Evolutionary conservation across 2,329 filamentous ascomycete genomes (phyloP).

Genomic region (Botrytis squamosa): DNA sequence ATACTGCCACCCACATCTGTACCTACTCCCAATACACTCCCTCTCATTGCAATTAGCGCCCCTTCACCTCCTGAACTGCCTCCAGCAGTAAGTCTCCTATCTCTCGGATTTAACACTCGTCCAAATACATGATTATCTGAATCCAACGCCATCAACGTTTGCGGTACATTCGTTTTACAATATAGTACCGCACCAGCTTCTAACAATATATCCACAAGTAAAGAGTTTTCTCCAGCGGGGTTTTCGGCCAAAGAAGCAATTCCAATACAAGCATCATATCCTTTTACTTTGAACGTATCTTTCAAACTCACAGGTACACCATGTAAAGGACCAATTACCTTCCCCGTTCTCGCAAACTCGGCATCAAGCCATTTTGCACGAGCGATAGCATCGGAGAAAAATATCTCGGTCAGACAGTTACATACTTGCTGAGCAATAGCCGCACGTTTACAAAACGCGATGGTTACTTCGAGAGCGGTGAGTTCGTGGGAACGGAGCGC

Average conservation of each 20-base stretch:
- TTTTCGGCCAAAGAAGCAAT: background rate
- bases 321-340: background rate
- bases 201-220: background rate
- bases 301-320: background rate
- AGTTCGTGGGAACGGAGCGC: background rate
- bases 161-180: conserved; percentile 68
- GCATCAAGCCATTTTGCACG: background rate
- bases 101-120: conserved; percentile 61
- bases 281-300: background rate
- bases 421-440: background rate
- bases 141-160: conserved; percentile 55
- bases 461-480: background rate
- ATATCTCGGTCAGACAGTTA: background rate
- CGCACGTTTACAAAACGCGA: background rate
- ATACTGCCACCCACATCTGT: conserved; percentile 58
- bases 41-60: conserved; percentile 56
- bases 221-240: background rate
- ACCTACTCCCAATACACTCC: conserved; percentile 56
- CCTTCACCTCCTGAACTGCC: conserved; percentile 63
- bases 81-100: conserved; percentile 57
- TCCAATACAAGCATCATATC: background rate
- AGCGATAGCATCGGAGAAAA: background rate
- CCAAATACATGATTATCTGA: conserved; percentile 62
- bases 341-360: background rate
- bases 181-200: conserved; percentile 41